Base-by-base conservation (phyloP, 345 rosid species). In the Euclidium syriacum region DNA sequence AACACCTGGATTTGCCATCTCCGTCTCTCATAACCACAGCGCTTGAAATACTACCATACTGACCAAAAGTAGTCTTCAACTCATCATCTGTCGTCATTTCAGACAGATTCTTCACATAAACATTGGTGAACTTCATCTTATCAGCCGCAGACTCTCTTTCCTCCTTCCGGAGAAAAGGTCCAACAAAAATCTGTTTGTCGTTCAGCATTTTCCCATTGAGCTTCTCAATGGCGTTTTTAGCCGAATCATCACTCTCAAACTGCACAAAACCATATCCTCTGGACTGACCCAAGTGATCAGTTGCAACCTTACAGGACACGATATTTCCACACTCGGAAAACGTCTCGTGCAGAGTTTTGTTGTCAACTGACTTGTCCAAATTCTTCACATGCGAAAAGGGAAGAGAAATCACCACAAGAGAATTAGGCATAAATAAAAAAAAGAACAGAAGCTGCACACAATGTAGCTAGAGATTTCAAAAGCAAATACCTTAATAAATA, bases 241-340 rank as follows among this genome's bases (percentile, higher is more conserved):
- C 90, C 8, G 88, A 65, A 24, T 83, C 88, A 41, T 81, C 96
- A 16, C 65, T 74, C 48, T 88, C 92, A 73, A 77, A 88, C 79
- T 88, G 96, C 52, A 88, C 88, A 79, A 88, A 88, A 1, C 92
- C 90, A 54, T 88, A 82, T 47, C 96, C 96, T 78, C 63, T 85
- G 4, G 96, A 85, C 73, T 83, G 96, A 58, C 90, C 92, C 60
- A 65, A 64, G 42, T 70, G 48, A 54, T 88, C 96, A 39, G 92
- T 80, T 27, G 92, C 92, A 33, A 85, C 80, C 81, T 88, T 85
- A 70, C 96, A 88, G 10, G 96, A 85, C 48, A 82, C 74, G 35
- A 88, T 76, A 52, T 54, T 81, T 18, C 96, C 92, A 65, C 83
- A 83, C 54, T 63, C 29, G 1, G 92, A 83, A 73, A 88, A 88